Evolutionary conservation across 495 filamentous ascomycete species (phyloP).

Genomic region (Xylaria sp.): DNA sequence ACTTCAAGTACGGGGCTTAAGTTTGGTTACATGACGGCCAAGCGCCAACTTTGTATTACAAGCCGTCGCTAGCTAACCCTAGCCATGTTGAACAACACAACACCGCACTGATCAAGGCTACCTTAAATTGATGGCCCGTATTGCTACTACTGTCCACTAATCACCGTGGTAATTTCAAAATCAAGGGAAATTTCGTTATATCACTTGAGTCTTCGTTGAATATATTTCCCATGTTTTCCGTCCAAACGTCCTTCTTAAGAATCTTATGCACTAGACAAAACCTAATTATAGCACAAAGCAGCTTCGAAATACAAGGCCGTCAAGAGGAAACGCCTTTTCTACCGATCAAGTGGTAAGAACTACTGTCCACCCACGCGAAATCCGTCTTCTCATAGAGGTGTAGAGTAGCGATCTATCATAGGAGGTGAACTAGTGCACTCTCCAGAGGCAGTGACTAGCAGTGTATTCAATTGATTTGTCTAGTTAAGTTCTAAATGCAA

Average conservation of each 20-base stretch:
- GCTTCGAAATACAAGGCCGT: neutral
- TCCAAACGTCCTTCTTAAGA: neutral
- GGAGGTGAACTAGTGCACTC: no score
- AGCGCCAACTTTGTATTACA: neutral
- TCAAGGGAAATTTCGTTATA: neutral
- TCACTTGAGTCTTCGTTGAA: neutral
- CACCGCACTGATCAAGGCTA: neutral
- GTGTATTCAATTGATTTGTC: no score
- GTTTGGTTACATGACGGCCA: neutral
- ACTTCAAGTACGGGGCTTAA: neutral
- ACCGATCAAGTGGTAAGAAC: neutral
- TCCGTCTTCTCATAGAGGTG: neutral
- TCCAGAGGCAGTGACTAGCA: no score
- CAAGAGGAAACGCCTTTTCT: neutral
- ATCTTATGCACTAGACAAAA: neutral
- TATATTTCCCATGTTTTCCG: neutral
- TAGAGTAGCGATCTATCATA: neutral
- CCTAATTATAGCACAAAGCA: neutral
- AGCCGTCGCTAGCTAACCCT: neutral
- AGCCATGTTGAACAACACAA: neutral
- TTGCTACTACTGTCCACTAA: neutral
- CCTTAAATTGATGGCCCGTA: neutral
- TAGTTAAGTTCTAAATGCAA: no score
- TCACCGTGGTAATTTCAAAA: neutral
- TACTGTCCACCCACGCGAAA: neutral